Base-by-base conservation (phyloP, 306 rosid species). In the Geum urbanum region DNA sequence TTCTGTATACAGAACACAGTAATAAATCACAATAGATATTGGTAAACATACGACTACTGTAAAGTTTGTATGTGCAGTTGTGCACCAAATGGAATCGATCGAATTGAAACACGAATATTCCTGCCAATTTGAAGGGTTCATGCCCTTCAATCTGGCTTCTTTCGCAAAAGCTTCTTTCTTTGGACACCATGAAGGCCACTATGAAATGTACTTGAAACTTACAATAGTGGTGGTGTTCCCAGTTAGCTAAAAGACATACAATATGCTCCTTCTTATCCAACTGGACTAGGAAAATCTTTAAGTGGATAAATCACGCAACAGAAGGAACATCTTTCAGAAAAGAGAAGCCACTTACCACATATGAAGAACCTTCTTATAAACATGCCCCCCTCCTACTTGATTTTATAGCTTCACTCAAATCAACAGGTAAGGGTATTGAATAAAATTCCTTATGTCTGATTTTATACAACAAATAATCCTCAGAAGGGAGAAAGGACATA, bases 21-120 rank as follows among this genome's bases (percentile, higher is more conserved):
- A 10, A 1, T 4, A 10, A 24, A 11, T 45, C 66, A 70, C 53
- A 43, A 40, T 63, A 40, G 16, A 5, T 43, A 46, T 3, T 16
- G 8, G 8, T 14, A 46, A 32, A 32, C 56, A 65, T 45, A 46
- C 16, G 41, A 15, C 14, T 43, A 41, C 4, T 64, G 43, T 44
- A 45, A 35, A 27, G 49, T 46, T 44, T 49, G 61, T 32, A 16
- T 18, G 59, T 9, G n/a, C 48, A 14, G 9, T n/a, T n/a, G n/a
- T n/a, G n/a, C n/a, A n/a, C 74, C 61, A 50, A 41, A 63, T 50
- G 64, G 54, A 60, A 44, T 68, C 47, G 56, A 60, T 75, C 18
- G 47, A 68, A 60, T 75, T 13, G 47, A 68, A 50, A 12, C 41
- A 58, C 59, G 55, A 51, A 32, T 20, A 4, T 46, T 44, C 60